Percentiles rank a stretch among this genome's conserved stretches.
phyloP scores from a whole-genome alignment of 2,329 filamentous ascomycete species.

The Tolypocladium endophyticum region DNA sequence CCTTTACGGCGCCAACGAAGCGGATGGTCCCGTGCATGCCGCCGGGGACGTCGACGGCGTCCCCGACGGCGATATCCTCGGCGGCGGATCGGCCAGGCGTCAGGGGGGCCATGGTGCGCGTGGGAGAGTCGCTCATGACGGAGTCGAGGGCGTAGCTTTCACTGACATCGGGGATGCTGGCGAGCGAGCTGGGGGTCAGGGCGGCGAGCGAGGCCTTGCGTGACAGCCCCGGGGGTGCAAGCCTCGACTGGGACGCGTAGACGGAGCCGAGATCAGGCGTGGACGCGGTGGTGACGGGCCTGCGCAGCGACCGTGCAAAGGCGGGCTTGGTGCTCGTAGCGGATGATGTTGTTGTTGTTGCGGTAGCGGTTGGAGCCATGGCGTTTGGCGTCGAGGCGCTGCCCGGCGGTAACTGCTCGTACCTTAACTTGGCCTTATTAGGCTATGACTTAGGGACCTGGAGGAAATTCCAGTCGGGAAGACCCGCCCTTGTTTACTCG shows the following conservation, averaged over 20 bases:
- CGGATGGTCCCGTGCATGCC: constrained; percentile 85
- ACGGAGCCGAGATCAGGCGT: constrained; percentile 47
- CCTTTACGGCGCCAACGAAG: constrained; percentile 77
- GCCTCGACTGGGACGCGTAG: constrained; percentile 38
- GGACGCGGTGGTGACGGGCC: constrained; percentile 37
- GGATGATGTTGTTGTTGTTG: constrained; percentile 6
- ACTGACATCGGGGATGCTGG: constrained; percentile 56
- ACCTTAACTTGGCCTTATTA: not conserved
- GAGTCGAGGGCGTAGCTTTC: constrained; percentile 51
- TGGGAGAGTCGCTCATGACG: constrained; percentile 26
- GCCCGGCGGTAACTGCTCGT: not conserved
- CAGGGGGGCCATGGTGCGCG: constrained; percentile 35
- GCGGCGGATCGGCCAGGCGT: constrained; percentile 42
- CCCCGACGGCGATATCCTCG: constrained; percentile 59
- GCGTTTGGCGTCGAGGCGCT: constrained; percentile 2
- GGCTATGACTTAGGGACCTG: not conserved
- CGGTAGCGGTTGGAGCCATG: constrained; percentile 11
- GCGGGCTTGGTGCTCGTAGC: constrained; percentile 8
- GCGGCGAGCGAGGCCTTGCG: constrained; percentile 65
- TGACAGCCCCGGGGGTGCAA: constrained; percentile 37
- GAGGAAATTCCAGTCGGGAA: not conserved
- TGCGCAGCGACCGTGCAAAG: constrained; percentile 29
- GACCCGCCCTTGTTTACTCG: not conserved
- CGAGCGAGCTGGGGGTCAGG: constrained; percentile 52
- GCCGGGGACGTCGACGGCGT: constrained; percentile 82